Evolutionary conservation across 1,139 yeast genomes (phyloP).

Genomic region (Diutina sp.): DNA sequence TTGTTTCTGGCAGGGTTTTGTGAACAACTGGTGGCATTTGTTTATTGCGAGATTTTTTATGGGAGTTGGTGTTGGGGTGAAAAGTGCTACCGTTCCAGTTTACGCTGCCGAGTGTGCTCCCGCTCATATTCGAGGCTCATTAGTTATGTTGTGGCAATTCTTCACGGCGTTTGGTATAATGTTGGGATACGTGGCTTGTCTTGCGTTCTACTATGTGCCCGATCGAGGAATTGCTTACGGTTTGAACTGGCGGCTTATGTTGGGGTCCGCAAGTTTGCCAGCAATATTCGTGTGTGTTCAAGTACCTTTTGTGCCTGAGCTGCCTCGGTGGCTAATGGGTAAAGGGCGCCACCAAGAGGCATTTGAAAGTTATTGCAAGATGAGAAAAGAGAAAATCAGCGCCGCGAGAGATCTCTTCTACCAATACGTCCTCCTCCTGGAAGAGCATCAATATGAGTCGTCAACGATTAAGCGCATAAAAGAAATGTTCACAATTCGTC

Average conservation of each 20-base stretch:
- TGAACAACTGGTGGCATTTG: constrained; percentile 1
- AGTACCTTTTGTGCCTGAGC: constrained; percentile 1
- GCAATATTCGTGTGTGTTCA: background rate
- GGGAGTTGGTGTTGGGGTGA: constrained; percentile 1
- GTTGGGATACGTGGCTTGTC: background rate
- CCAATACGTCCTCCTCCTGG: constrained; percentile 22
- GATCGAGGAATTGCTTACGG: background rate
- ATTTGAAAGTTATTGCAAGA: background rate
- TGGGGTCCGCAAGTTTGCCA: constrained; percentile 1
- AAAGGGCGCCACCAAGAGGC: background rate
- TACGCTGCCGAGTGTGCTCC: constrained; percentile 2
- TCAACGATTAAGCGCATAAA: constrained; percentile 19
- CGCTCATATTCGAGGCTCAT: background rate
- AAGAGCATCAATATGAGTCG: constrained; percentile 8
- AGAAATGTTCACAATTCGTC: constrained; percentile 53
- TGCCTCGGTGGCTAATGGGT: constrained; percentile 2
- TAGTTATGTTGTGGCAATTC: constrained; percentile 1
- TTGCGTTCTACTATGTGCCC: constrained; percentile 1
- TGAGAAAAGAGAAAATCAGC: background rate
- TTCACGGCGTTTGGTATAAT: constrained; percentile 2
- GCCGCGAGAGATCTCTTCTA: constrained; percentile 74
- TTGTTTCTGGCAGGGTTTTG: constrained; percentile 2
- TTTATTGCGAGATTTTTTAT: background rate
- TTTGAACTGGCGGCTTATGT: background rate
- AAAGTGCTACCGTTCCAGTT: constrained; percentile 2